phyloP scores from a whole-genome alignment of 768 basidiomycete species.

The Pholiota microspora region DNA sequence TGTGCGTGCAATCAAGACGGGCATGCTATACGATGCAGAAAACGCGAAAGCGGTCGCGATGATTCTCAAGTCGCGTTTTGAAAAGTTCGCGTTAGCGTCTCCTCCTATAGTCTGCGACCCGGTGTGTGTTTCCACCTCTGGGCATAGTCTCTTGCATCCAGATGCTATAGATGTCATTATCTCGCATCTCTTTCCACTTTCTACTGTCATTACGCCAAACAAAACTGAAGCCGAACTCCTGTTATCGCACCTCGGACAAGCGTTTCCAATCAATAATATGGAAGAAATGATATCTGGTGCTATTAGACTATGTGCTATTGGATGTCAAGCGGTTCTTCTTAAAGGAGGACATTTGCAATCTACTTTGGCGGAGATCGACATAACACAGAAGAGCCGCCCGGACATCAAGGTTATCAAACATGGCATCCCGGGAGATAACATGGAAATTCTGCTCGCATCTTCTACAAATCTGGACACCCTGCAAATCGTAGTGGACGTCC shows the following conservation, averaged over 20 bases:
- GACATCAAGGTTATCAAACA: conserved; percentile 40
- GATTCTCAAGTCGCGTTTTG: conserved; percentile 45
- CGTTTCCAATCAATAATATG: conserved; percentile 39
- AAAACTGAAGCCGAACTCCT: conserved; percentile 76
- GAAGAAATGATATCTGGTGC: conserved; percentile 63
- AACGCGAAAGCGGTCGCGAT: conserved; percentile 51
- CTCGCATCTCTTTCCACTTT: conserved; percentile 65
- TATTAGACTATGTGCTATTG: conserved; percentile 42
- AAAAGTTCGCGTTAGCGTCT: conserved; percentile 13
- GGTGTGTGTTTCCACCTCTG: conserved; percentile 89
- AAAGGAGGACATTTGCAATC: conserved; percentile 81
- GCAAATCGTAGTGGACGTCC: conserved; percentile 61
- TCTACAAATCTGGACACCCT: conserved; percentile 13
- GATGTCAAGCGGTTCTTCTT: conserved; percentile 61
- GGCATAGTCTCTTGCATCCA: conserved; percentile 70
- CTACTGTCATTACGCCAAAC: conserved; percentile 82
- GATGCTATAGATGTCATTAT: conserved; percentile 63
- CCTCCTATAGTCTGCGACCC: conserved; percentile 81
- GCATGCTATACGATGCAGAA: conserved; percentile 75
- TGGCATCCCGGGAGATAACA: conserved; percentile 50
- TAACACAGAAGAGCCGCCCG: conserved; percentile 25
- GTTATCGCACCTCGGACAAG: conserved; percentile 35
- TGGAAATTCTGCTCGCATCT: conserved; percentile 53
- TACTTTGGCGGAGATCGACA: conserved; percentile 42
- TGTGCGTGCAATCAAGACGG: conserved; percentile 78